Conservation (phyloP, 2,329 filamentous ascomycete genomes). For the Fusarium drepaniforme region DNA sequence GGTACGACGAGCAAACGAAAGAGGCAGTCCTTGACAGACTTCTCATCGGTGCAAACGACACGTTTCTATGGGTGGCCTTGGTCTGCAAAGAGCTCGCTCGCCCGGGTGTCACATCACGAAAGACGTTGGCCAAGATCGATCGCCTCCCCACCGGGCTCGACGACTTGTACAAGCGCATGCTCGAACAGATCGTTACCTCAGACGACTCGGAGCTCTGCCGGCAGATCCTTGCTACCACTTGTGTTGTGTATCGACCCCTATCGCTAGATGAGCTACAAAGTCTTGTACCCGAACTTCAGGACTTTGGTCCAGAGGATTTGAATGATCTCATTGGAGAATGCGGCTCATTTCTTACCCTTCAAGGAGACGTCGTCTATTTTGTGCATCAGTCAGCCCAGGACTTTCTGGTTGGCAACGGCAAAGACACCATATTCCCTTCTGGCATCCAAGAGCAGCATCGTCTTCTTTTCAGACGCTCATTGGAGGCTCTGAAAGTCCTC, state of each 20-base stretch:
- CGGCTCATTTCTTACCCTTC: conserved; percentile 54
- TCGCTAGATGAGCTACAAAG: conserved; percentile 48
- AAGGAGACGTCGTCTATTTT: conserved; percentile 47
- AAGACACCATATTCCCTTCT: conserved; percentile 45
- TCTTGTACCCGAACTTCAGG: conserved; percentile 28
- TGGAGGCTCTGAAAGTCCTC: conserved; percentile 49
- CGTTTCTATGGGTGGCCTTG: conserved; percentile 46
- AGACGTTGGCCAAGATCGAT: conserved; percentile 31
- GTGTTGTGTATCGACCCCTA: conserved; percentile 52
- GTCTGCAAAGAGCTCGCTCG: conserved; percentile 35
- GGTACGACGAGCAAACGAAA: conserved; percentile 15
- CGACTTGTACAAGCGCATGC: conserved; percentile 54
- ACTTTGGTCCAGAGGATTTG: conserved; percentile 29
- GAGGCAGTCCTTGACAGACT: conserved; percentile 34
- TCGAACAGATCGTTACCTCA: conserved; percentile 46
- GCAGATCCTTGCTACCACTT: conserved; percentile 49
- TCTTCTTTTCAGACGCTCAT: conserved; percentile 49
- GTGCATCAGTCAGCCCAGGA: conserved; percentile 60
- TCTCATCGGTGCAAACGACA: conserved; percentile 50
- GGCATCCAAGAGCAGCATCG: conserved; percentile 45
- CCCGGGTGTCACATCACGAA: background rate
- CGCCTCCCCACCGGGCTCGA: conserved; percentile 50
- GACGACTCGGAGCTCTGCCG: conserved; percentile 48
- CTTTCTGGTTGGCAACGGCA: conserved; percentile 47
- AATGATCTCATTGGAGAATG: conserved; percentile 49